A percentile compares a stretch with the other conserved stretches of the same genome.
phyloP scores from a whole-genome alignment of 495 filamentous ascomycete genomes.

The Xylaria scruposa region DNA sequence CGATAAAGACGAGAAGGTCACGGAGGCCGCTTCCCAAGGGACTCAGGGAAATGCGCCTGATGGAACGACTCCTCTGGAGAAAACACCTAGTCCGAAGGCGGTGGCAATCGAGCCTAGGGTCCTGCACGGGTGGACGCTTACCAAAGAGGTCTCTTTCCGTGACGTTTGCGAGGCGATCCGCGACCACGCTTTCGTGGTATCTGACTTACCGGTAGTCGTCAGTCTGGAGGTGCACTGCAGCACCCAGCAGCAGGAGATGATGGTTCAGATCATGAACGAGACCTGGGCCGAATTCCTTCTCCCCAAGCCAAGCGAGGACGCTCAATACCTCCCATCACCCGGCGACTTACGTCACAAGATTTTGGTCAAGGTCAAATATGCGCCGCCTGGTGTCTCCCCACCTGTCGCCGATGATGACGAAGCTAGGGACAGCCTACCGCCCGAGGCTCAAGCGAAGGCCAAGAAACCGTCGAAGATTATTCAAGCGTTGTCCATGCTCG shows the following conservation, averaged over 20 bases:
- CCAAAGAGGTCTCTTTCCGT: slow-evolving; percentile 83
- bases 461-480: slow-evolving; percentile 72
- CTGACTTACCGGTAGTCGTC: slow-evolving; percentile 82
- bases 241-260: slow-evolving; percentile 78
- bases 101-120: slow-evolving; percentile 72
- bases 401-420: slow-evolving; percentile 35
- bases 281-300: slow-evolving; percentile 76
- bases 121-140: slow-evolving; percentile 88
- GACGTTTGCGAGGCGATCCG: slow-evolving; percentile 81
- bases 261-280: slow-evolving; percentile 87
- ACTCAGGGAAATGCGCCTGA: slow-evolving; percentile 1
- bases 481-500: slow-evolving; percentile 72
- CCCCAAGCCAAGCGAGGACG: slow-evolving; percentile 58
- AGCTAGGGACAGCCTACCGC: slow-evolving; percentile 26
- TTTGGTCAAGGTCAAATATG: slow-evolving; percentile 87
- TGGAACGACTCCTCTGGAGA: slow-evolving; percentile 30
- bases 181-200: slow-evolving; percentile 75
- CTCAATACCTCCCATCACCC: slow-evolving; percentile 65
- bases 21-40: slow-evolving; percentile 5
- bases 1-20: slow-evolving; percentile 37
- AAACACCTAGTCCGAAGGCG: slow-evolving; percentile 42
- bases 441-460: slow-evolving; percentile 32
- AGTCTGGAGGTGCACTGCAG: slow-evolving; percentile 88
- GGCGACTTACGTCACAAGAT: slow-evolving; percentile 75
- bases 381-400: slow-evolving; percentile 52